Percentiles rank a stretch among this genome's conserved stretches.
phyloP scores from a whole-genome alignment of 768 basidiomycete species.

The Tephrocybe sp. region DNA sequence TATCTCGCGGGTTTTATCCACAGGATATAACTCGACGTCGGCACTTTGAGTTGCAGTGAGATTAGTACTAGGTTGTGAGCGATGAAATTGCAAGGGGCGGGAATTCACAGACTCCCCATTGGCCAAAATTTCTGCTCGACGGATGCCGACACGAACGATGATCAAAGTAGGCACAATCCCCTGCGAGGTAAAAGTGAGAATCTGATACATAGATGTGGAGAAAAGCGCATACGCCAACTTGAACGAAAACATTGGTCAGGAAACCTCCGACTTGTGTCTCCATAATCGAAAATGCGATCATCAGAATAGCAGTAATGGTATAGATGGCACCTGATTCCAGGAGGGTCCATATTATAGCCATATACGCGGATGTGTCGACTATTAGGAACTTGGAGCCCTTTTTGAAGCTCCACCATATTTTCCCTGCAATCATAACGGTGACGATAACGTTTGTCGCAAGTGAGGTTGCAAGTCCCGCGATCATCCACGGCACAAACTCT shows the following conservation, averaged over 20 bases:
- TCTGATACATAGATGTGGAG: too few species aligned
- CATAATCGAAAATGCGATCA: constrained; percentile 15
- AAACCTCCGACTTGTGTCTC: constrained; percentile 13
- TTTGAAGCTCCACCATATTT: background rate
- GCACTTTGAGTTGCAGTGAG: background rate
- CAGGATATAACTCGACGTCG: background rate
- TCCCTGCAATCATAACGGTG: constrained; percentile 4
- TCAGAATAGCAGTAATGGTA: constrained; percentile 11
- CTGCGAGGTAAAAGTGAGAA: background rate
- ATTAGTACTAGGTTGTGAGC: background rate
- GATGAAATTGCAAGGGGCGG: background rate
- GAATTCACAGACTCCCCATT: background rate
- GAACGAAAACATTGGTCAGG: constrained; percentile 11
- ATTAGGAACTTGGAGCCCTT: background rate
- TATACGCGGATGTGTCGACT: constrained; percentile 1
- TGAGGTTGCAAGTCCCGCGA: background rate
- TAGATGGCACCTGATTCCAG: constrained; percentile 21
- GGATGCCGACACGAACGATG: background rate
- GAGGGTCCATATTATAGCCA: constrained; percentile 15
- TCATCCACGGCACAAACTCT: background rate
- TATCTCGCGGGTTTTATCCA: background rate
- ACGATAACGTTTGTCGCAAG: background rate
- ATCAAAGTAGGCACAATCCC: background rate
- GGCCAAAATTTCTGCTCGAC: background rate
- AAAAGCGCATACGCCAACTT: constrained; percentile 19